These are phyloP conservation scores for Cucumis hystrix DNA, from an alignment of 306 rosid genomes.

Conservation along the genomic window DNA sequence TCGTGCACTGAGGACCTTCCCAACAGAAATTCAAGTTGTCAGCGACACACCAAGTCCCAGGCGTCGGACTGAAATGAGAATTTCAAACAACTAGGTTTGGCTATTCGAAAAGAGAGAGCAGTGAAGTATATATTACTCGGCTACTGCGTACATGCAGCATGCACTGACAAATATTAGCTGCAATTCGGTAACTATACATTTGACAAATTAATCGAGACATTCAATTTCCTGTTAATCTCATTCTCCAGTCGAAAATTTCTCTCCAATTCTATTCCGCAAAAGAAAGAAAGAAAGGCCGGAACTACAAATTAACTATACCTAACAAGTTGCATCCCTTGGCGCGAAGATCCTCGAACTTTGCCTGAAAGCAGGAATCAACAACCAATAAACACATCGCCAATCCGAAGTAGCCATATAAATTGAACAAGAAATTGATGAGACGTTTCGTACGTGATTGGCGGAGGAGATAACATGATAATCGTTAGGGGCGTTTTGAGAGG, in stretches of 20 bases:
- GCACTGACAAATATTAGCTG: not conserved
- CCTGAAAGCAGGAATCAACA: conserved; percentile 25
- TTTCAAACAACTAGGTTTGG: not conserved
- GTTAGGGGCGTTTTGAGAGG: conserved; percentile 54
- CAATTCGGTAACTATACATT: not conserved
- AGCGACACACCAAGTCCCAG: not conserved
- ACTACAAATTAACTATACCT: conserved; percentile 16
- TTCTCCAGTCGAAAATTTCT: not conserved
- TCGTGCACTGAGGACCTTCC: conserved; percentile 83
- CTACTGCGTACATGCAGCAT: not conserved
- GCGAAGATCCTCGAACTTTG: conserved; percentile 63
- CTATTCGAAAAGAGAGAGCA: not conserved
- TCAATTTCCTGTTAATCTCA: not conserved
- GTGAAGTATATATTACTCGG: not conserved
- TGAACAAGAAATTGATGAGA: not conserved
- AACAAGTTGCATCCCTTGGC: conserved; percentile 71
- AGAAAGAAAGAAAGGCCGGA: conserved; percentile 5
- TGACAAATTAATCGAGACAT: not conserved
- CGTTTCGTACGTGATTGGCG: conserved; percentile 42
- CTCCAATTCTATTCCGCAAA: not conserved
- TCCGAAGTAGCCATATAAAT: not conserved
- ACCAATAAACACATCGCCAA: not conserved
- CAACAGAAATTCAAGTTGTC: conserved; percentile 14
- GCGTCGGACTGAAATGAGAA: not conserved
- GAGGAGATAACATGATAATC: conserved; percentile 74